A percentile compares a stretch with the other conserved stretches of the same genome.
Conservation (phyloP, 345 rosid genomes). For the Bruguiera gymnorhiza region DNA sequence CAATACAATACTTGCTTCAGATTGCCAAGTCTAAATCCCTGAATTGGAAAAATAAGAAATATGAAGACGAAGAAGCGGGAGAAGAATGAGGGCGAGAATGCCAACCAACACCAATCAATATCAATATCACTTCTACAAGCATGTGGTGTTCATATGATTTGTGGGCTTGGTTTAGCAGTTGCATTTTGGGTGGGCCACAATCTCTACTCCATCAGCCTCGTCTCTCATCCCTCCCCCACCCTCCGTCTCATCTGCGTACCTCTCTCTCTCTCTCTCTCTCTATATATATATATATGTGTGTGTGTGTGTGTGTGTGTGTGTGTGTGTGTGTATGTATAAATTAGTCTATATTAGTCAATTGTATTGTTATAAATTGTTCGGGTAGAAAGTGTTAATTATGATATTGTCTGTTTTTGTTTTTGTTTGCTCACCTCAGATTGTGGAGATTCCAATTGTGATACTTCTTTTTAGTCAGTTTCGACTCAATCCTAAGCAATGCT, state of each 20-base stretch:
- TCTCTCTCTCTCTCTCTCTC: background rate
- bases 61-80: background rate
- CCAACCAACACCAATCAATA: background rate
- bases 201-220: constrained; percentile 45
- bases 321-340: too few species aligned
- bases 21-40: too few species aligned
- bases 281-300: too few species aligned
- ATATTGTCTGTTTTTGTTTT: constrained; percentile 1
- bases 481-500: constrained; percentile 45
- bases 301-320: too few species aligned
- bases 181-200: constrained; percentile 49
- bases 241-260: constrained; percentile 60
- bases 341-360: too few species aligned
- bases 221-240: constrained; percentile 58
- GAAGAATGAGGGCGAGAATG: background rate
- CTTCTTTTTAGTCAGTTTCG: constrained; percentile 58
- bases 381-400: background rate
- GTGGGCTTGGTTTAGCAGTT: constrained; percentile 40
- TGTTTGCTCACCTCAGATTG: constrained; percentile 26
- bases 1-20: too few species aligned
- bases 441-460: constrained; percentile 45
- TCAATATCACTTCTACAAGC: constrained; percentile 31
- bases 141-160: constrained; percentile 34
- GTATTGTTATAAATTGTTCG: background rate
- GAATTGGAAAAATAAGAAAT: background rate